Percentiles rank a stretch among this genome's conserved stretches.
These are phyloP conservation scores for Phialocephala subalpina DNA, from an alignment of 2,329 filamentous ascomycete genomes.

Conservation along the genomic window DNA sequence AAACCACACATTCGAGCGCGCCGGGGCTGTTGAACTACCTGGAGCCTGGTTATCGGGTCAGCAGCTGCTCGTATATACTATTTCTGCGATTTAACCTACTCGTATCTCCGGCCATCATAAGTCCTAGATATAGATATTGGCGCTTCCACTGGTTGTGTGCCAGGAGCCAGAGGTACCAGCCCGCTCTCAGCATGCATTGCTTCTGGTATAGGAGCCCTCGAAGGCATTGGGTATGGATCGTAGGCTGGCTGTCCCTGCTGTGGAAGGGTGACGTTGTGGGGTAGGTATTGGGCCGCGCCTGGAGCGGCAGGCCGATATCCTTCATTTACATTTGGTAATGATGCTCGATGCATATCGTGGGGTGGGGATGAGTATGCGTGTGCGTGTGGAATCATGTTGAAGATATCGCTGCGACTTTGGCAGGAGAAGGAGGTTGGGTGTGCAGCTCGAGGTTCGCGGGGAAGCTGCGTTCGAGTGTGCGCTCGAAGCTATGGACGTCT, in stretches of 20 bases:
- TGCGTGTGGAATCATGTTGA: background rate
- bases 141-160: slow-evolving; percentile 28
- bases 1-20: slow-evolving; percentile 98
- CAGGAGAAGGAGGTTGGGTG: background rate
- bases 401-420: background rate
- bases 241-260: background rate
- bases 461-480: slow-evolving; percentile 2
- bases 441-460: slow-evolving; percentile 6
- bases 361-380: background rate
- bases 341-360: background rate
- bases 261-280: background rate
- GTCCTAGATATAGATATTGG: slow-evolving; percentile 31
- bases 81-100: slow-evolving; percentile 34
- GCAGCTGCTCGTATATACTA: slow-evolving; percentile 7
- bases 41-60: slow-evolving; percentile 62
- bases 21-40: slow-evolving; percentile 89
- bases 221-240: slow-evolving; percentile 11
- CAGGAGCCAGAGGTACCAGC: slow-evolving; percentile 30
- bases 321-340: slow-evolving; percentile 3
- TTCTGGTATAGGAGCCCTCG: slow-evolving; percentile 34
- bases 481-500: background rate
- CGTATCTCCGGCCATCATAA: slow-evolving; percentile 39
- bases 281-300: slow-evolving; percentile 4
- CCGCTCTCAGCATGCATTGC: slow-evolving; percentile 26
- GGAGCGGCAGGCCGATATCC: background rate